Conservation (phyloP, 1,139 yeast species). For the Pichia sp. region DNA sequence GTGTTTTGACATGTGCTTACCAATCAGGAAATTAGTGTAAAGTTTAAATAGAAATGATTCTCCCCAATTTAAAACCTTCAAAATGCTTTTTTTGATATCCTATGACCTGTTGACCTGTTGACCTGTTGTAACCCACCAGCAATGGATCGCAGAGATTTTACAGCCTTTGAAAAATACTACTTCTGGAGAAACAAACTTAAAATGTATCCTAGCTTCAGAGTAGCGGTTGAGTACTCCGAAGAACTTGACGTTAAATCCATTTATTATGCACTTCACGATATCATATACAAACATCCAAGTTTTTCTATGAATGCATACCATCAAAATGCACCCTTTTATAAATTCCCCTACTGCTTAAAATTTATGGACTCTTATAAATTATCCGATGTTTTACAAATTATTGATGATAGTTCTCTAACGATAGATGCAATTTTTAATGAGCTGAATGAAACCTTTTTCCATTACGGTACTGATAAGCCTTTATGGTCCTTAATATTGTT, state of each 20-base stretch:
- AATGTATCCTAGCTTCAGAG: constrained; percentile 12
- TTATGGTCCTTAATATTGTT: constrained; percentile 17
- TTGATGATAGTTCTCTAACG: constrained; percentile 2
- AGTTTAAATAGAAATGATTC: too few species aligned
- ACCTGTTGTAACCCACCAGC: background rate
- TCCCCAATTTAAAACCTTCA: too few species aligned
- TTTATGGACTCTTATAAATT: constrained; percentile 8
- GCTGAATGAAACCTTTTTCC: constrained; percentile 6
- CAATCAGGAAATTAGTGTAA: background rate
- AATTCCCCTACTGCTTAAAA: constrained; percentile 6
- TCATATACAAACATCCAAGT: constrained; percentile 9
- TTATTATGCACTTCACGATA: constrained; percentile 2
- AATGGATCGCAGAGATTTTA: constrained; percentile 2
- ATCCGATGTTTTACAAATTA: constrained; percentile 9
- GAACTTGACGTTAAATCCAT: constrained; percentile 5
- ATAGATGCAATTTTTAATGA: constrained; percentile 5
- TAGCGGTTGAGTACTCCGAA: constrained; percentile 9
- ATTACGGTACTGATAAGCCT: constrained; percentile 9
- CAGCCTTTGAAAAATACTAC: constrained; percentile 13
- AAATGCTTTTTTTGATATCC: too few species aligned
- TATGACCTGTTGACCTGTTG: background rate
- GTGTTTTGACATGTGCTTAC: background rate
- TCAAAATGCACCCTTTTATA: background rate
- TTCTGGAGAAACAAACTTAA: constrained; percentile 14
- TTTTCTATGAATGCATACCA: constrained; percentile 13